Evolutionary conservation across 257 asterid species (phyloP), one percentile per base, ranked within the genome.

Genomic region (Coffea canephora): DNA sequence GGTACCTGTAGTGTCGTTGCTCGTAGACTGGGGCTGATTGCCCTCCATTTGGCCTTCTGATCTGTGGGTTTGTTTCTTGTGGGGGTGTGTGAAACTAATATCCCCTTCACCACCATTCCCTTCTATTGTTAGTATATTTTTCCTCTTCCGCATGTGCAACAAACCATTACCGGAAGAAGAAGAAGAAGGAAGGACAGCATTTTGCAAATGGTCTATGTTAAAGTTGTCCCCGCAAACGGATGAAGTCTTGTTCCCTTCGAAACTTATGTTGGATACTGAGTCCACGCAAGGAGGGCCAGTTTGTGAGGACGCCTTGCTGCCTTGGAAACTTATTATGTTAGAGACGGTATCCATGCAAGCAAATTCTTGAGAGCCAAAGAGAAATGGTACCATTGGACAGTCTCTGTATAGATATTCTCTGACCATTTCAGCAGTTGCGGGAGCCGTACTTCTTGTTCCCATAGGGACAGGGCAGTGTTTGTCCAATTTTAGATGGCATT

Each of bases 171-270:
- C 6, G 5, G 13, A 62, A 62, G 41, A 57, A 19, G 13, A 62
- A 62, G 41, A 57, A 19, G 73, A 1, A 36, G 34, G 61, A 31
- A 43, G 54, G 23, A 36, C 15, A 7, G 77, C 36, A 36, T 41
- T 74, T 36, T 55, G 78, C 79, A 75, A 11, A 48, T 67, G 19
- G 50, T 69, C 69, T 36, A 68, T 27, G 75, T 77, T 34, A 62
- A 77, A 77, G 11, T 77, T 77, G 74, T 77, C 80, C 36, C 50
- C 67, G 25, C 80, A 77, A 48, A 66, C 66, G 9, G 80, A 77
- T 31, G 80, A 49, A 5, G 67, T 27, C 13, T 50, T 77, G 1
- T n/a, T 66, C 12, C 54, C 80, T 36, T 77, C 74, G 52, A 68
- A 77, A 68, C 75, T 68, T 50, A 77, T 68, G 75, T 57, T 49